Base-by-base conservation (phyloP, 2,329 filamentous ascomycete species). In the Talaromyces sp. region DNA sequence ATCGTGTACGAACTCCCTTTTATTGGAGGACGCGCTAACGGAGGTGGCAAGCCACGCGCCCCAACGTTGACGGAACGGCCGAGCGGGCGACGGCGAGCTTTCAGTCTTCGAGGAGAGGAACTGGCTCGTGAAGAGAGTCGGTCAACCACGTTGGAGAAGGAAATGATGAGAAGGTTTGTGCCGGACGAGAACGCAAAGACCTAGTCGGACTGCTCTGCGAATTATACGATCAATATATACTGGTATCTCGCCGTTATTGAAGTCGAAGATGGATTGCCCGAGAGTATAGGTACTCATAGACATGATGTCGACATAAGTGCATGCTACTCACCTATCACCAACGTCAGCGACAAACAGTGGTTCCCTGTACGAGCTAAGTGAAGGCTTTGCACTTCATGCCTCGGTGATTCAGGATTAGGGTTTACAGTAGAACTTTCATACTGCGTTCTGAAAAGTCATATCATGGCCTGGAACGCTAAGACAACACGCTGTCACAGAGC, bases 11-110 rank as follows among this genome's bases (percentile, higher is more conserved):
- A 88, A 64, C 73, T 88, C 2, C 86, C 86, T 1, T 71, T 83
- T 33, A 68, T 87, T 54, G 87, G 86, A 3, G 86, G 87, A 5
- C 78, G 86, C 67, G 86, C 86, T 37, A 79, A 82, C 63, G 86
- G 86, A 5, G 80, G 82, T 67, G 80, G 81, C 63, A 78, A 84
- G 65, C 87, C 87, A 5, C 79, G 85, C 66, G 86, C 85, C 39
- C 86, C 86, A 14, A 87, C 82, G 69, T 75, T 89, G 59, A 66
- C 58, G 54, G 63, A 66, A 25, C 63, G 64, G 61, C 63, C 64
- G 28, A 65, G 64, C 65, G 65, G 68, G 58, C 62, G 58, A 21
- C 63, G 55, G 63, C 61, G 68, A 64, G 65, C 68, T 63, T 66
- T 71, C 67, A 71, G 69, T 69, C 63, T 64, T 5, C 63, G 58